Percentiles rank a stretch among this genome's conserved stretches.
phyloP scores from a whole-genome alignment of 2,329 filamentous ascomycete species.

The Penicillium capsulatum region DNA sequence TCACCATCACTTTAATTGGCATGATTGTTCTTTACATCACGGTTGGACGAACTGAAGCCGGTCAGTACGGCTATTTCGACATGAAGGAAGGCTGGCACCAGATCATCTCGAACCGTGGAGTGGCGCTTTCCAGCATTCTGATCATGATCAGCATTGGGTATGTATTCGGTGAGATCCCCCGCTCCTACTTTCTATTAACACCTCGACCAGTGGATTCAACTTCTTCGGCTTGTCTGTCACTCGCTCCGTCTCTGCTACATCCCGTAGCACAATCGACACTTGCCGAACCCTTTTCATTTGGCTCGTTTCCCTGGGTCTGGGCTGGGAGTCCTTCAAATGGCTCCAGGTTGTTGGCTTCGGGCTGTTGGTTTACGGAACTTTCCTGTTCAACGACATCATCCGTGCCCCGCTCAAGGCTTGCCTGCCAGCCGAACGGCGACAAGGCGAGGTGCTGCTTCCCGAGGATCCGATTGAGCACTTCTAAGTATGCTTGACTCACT shows the following conservation, averaged over 20 bases:
- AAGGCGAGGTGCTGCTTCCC: constrained; percentile 59
- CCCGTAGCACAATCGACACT: constrained; percentile 93
- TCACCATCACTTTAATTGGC: constrained; percentile 68
- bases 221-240: constrained; percentile 97
- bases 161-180: constrained; percentile 30
- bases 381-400: constrained; percentile 93
- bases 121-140: constrained; percentile 72
- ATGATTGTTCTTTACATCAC: constrained; percentile 77
- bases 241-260: constrained; percentile 81
- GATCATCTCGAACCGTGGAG: constrained; percentile 65
- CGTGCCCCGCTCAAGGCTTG: constrained; percentile 70
- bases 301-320: constrained; percentile 86
- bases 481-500: too few relatives aligned
- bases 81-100: constrained; percentile 79
- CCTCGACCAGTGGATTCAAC: constrained; percentile 74
- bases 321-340: constrained; percentile 98
- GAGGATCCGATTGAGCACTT: constrained; percentile 80
- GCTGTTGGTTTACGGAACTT: constrained; percentile 91
- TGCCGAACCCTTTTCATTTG: constrained; percentile 98
- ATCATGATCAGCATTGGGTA: constrained; percentile 99
- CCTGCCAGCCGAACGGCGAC: constrained; percentile 52
- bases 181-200: constrained; percentile 4
- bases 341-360: constrained; percentile 86
- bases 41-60: constrained; percentile 69
- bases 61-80: constrained; percentile 82